Evolutionary conservation across 164 flowering plant genomes (phyloP).

Genomic region (Paratinospora sagittata): DNA sequence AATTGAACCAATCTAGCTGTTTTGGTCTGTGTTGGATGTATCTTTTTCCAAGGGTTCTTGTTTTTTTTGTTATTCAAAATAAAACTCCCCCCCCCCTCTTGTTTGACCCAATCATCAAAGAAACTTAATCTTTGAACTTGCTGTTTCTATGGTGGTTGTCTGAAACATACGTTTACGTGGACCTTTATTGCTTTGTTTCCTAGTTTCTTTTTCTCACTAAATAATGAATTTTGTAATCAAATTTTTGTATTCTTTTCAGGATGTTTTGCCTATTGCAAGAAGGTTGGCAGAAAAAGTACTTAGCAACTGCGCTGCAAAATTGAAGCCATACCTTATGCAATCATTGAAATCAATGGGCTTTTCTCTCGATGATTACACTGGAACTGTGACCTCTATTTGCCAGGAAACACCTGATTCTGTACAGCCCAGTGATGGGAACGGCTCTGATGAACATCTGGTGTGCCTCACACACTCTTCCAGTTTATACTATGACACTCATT

Average conservation of each 20-base stretch:
- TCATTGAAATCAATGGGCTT: conserved; percentile 40
- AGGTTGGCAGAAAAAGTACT: conserved; percentile 72
- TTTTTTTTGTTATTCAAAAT: no score
- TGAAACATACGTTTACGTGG: no score
- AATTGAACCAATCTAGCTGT: no score
- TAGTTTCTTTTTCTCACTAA: background rate
- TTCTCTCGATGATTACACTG: conserved; percentile 46
- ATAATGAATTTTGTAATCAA: conserved; percentile 1
- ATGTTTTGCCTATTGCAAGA: conserved; percentile 48
- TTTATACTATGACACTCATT: background rate
- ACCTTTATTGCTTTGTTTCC: background rate
- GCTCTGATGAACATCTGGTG: conserved; percentile 40
- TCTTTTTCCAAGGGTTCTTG: no score
- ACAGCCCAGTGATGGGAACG: conserved; percentile 30
- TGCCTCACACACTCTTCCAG: conserved; percentile 1
- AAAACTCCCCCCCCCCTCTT: no score
- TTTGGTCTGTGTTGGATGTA: no score
- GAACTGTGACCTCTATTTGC: conserved; percentile 53
- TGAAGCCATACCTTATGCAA: conserved; percentile 53
- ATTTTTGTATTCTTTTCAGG: conserved; percentile 33
- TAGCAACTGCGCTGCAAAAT: conserved; percentile 46
- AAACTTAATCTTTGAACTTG: background rate
- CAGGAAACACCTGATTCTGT: conserved; percentile 29
- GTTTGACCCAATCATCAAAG: no score
- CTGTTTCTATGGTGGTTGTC: background rate